Evolutionary conservation across 106 monocot species (phyloP), one percentile per base, ranked within the genome.

Genomic region (Acanthochlamys bracteata): DNA sequence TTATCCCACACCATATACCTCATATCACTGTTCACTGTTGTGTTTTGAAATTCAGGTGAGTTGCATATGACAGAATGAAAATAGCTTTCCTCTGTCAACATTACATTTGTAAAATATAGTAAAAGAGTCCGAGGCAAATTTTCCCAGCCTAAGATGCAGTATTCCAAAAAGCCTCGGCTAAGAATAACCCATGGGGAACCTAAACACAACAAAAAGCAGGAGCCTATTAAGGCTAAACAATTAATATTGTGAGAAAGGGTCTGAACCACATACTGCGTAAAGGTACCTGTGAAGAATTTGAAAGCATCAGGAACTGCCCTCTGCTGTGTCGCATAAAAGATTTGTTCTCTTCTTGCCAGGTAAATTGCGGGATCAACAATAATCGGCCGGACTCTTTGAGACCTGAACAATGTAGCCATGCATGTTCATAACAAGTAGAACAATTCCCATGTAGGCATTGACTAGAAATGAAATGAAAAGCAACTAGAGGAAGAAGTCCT

Each of bases 131-230:
- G 70, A 11, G 83, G 78, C 14, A 83, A 71, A 52, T 83, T 83
- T 41, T 83, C 83, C 83, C 83, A 83, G 27, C 78, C 78, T 63
- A 79, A 46, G n/a, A 83, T 68, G 53, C 83, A 83, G 46, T 72
- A 83, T 65, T 78, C 71, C 10, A 83, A 25, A 60, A 83, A 75
- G n/a, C 57, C 8, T 60, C 78, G 56, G 51, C 78, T 78, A 6
- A 83, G 65, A 55, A 79, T 72, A 0, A 78, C 75, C 83, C 83
- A 83, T 20, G 83, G 78, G 26, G 83, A 83, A 56, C 83, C 83
- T 83, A 63, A 0, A 66, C 14, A 8, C 9, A 20, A 13, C 21
- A 20, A 4, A 20, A 21, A 55, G 21, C 10, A 55, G 4, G 21
- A 42, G 26, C 14, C 15, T 20, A 40, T 33, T 33, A 20, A 62